Conservation (phyloP, 352 stramenopile species). For the Achlya hypogyna region DNA sequence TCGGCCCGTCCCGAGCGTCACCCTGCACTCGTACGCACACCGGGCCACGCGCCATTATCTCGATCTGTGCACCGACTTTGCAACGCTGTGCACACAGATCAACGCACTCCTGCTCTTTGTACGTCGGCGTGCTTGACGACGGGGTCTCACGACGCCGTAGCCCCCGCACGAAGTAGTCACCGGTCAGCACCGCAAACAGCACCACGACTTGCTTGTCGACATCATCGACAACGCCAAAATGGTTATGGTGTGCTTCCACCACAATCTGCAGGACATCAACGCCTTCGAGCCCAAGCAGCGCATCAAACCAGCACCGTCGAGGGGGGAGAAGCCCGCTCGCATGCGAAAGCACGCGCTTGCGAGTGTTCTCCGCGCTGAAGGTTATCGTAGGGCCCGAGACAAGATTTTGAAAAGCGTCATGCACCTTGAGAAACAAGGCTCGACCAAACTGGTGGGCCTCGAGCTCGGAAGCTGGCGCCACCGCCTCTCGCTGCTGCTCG, state of each 20-base stretch:
- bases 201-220: not conserved
- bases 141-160: not conserved
- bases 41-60: not conserved
- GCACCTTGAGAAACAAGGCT: not conserved
- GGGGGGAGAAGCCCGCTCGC: no score
- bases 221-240: not conserved
- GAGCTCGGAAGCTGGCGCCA: not conserved
- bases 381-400: not conserved
- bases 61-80: not conserved
- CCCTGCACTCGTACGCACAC: not conserved
- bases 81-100: not conserved
- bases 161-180: not conserved
- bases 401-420: not conserved
- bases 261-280: slow-evolving; percentile 1
- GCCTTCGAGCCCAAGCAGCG: not conserved
- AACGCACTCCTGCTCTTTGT: not conserved
- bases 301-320: not conserved
- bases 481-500: slow-evolving; percentile 41
- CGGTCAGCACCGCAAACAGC: not conserved
- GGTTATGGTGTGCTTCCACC: slow-evolving; percentile 3
- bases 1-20: not conserved
- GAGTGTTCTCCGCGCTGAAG: not conserved
- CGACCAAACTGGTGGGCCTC: not conserved
- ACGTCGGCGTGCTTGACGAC: not conserved
- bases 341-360: no score